Evolutionary conservation across 495 filamentous ascomycete genomes (phyloP).

Genomic region (Pseudevernia furfuracea): DNA sequence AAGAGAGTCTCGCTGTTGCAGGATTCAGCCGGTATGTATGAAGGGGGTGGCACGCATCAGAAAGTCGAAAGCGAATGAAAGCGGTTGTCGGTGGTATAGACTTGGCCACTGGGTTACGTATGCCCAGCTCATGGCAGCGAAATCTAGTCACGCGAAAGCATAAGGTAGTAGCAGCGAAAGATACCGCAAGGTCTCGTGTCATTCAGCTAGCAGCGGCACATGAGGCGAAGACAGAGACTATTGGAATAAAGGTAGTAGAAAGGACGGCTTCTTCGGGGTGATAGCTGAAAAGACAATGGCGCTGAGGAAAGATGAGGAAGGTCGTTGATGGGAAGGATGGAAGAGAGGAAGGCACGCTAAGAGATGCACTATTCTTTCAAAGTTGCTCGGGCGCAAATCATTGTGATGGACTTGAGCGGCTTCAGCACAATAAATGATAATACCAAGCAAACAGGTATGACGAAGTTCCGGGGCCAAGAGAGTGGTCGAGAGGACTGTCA

Average conservation of each 20-base stretch:
- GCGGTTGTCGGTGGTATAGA: neutral
- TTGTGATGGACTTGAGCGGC: neutral
- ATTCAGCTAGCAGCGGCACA: neutral
- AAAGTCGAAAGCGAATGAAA: neutral
- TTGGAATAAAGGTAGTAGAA: neutral
- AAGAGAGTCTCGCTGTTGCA: neutral
- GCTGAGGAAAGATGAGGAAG: neutral
- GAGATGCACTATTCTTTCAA: conserved; percentile 3
- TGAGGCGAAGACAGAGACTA: neutral
- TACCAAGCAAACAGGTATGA: neutral
- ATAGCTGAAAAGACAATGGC: neutral
- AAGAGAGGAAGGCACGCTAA: conserved; percentile 1
- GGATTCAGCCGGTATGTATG: neutral
- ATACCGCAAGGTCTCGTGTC: neutral
- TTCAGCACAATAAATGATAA: neutral
- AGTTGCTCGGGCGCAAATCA: conserved; percentile 1
- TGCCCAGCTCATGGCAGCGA: neutral
- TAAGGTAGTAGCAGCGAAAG: neutral
- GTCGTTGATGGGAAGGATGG: neutral
- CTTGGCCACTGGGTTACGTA: neutral
- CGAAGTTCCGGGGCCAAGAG: neutral
- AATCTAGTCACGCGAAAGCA: neutral
- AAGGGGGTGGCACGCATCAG: neutral
- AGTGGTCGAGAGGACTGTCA: neutral
- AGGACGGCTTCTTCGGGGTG: neutral